Percentiles rank a stretch among this genome's conserved stretches.
Conservation (phyloP, 257 asterid species). For the Penstemon barbatus region DNA sequence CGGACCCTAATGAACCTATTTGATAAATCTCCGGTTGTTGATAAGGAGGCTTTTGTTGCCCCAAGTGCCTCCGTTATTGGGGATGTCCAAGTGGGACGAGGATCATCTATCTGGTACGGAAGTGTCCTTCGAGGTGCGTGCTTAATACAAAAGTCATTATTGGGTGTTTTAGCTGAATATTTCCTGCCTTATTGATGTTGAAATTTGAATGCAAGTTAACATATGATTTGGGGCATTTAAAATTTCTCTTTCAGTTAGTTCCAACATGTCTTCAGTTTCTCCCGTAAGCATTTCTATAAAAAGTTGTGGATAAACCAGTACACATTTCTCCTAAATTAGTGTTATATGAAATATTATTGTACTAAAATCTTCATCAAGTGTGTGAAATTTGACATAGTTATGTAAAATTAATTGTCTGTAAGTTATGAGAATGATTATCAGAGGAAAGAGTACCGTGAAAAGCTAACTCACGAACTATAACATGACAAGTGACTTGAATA, state of each 20-base stretch:
- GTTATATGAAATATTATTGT: background rate
- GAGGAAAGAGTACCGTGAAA: background rate
- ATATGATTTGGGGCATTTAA: background rate
- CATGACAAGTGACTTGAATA: background rate
- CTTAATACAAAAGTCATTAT: background rate
- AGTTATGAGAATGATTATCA: background rate
- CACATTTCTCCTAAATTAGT: conserved; percentile 1
- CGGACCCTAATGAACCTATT: conserved; percentile 70
- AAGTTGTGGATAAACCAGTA: background rate
- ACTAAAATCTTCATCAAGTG: conserved; percentile 2
- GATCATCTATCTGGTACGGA: conserved; percentile 86
- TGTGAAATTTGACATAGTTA: conserved; percentile 2
- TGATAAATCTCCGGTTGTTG: conserved; percentile 74
- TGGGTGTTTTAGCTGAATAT: background rate
- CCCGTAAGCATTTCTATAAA: background rate
- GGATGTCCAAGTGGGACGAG: conserved; percentile 69
- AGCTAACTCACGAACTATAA: background rate
- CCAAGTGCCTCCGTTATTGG: conserved; percentile 87
- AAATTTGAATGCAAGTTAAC: conserved; percentile 8
- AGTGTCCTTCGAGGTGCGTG: conserved; percentile 76
- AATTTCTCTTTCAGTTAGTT: background rate
- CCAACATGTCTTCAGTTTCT: background rate
- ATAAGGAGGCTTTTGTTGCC: conserved; percentile 71
- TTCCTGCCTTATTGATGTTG: conserved; percentile 10
- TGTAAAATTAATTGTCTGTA: background rate